Evolutionary conservation across 1,139 yeast genomes (phyloP).

Genomic region (Saccharomyces hybrid): DNA sequence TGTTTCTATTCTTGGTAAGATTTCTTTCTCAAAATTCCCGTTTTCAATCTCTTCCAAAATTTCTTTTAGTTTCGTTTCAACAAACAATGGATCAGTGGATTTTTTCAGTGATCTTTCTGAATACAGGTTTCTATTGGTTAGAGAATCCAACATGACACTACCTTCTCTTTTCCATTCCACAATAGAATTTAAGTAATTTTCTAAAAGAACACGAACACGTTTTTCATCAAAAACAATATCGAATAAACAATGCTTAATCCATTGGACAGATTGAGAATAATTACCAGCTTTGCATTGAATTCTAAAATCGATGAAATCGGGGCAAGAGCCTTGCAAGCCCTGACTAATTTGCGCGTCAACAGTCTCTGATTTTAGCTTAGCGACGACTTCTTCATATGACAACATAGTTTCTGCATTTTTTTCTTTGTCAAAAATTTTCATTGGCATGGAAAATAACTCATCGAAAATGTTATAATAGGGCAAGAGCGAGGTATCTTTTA

Average conservation of each 20-base stretch:
- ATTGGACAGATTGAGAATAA: slow-evolving; percentile 61
- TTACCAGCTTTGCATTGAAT: slow-evolving; percentile 57
- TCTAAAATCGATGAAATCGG: slow-evolving; percentile 56
- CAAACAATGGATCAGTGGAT: slow-evolving; percentile 56
- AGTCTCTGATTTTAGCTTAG: slow-evolving; percentile 65
- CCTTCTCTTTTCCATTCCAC: slow-evolving; percentile 82
- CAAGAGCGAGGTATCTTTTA: slow-evolving; percentile 46
- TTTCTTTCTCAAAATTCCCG: slow-evolving; percentile 32
- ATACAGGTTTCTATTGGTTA: slow-evolving; percentile 47
- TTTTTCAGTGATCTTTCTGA: slow-evolving; percentile 55
- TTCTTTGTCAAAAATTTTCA: slow-evolving; percentile 39
- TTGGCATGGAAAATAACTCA: slow-evolving; percentile 64
- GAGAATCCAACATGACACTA: slow-evolving; percentile 57
- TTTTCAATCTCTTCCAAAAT: slow-evolving; percentile 45
- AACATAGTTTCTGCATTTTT: slow-evolving; percentile 44
- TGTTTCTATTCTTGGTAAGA: slow-evolving; percentile 48
- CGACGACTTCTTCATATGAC: slow-evolving; percentile 68
- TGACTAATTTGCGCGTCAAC: slow-evolving; percentile 49
- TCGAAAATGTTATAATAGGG: slow-evolving; percentile 63
- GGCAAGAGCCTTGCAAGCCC: slow-evolving; percentile 54
- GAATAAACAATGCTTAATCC: slow-evolving; percentile 64
- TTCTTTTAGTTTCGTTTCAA: slow-evolving; percentile 52
- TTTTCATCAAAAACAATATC: slow-evolving; percentile 63
- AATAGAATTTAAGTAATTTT: slow-evolving; percentile 64
- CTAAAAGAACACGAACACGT: slow-evolving; percentile 62